Percentiles rank a stretch among this genome's conserved stretches.
phyloP scores from a whole-genome alignment of 768 basidiomycete genomes.

The Boletus edulis region DNA sequence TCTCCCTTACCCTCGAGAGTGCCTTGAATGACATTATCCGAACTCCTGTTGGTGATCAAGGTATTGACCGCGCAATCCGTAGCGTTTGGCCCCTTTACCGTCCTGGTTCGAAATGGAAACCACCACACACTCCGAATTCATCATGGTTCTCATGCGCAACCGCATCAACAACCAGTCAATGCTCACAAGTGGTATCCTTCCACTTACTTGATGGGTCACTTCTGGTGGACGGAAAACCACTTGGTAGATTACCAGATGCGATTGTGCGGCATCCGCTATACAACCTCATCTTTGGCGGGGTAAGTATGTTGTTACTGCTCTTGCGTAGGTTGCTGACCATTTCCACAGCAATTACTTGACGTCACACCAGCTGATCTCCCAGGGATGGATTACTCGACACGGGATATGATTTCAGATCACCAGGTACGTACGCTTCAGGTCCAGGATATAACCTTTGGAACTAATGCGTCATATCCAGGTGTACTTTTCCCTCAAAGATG shows the following conservation, averaged over 20 bases:
- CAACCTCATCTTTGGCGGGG: conserved; percentile 33
- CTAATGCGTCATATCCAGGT: conserved; percentile 11
- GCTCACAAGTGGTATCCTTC: conserved; percentile 34
- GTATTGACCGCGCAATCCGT: conserved; percentile 16
- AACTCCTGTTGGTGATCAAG: neutral
- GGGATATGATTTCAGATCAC: conserved; percentile 15
- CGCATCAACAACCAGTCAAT: neutral
- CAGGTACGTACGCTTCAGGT: conserved; percentile 9
- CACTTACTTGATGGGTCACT: conserved; percentile 36
- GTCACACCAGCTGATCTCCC: conserved; percentile 19
- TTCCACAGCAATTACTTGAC: conserved; percentile 5
- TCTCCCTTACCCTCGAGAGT: conserved; percentile 30
- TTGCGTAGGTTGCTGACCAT: neutral
- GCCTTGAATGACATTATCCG: conserved; percentile 11
- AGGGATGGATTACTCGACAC: conserved; percentile 24
- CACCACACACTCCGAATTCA: conserved; percentile 1
- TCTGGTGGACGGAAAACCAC: conserved; percentile 21
- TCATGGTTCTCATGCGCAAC: conserved; percentile 22
- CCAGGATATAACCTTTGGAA: neutral
- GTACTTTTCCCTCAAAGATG: conserved; percentile 19
- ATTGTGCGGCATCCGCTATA: conserved; percentile 28
- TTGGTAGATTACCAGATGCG: conserved; percentile 35
- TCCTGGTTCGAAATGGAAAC: conserved; percentile 25
- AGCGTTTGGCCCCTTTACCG: conserved; percentile 32
- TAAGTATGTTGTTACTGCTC: conserved; percentile 7